A percentile compares a stretch with the other conserved stretches of the same genome.
Conservation (phyloP, 805 yeast species). For the Yarrowia sp. region DNA sequence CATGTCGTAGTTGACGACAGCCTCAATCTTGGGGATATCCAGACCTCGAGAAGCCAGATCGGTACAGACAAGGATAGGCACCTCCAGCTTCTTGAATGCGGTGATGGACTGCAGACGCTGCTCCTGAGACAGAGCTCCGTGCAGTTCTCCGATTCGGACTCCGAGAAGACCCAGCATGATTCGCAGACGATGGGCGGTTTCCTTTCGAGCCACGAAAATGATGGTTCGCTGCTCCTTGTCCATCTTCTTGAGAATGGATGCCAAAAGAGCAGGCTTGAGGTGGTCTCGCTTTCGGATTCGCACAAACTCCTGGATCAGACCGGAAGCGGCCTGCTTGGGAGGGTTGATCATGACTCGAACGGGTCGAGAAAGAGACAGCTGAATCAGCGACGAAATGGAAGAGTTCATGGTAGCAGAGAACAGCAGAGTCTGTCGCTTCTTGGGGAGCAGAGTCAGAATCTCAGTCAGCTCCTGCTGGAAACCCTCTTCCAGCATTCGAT, state of each 20-base stretch:
- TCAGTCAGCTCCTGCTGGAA: conserved; percentile 93
- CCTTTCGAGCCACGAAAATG: conserved; percentile 89
- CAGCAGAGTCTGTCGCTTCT: conserved; percentile 86
- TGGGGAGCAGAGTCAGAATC: conserved; percentile 80
- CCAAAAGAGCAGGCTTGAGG: conserved; percentile 78
- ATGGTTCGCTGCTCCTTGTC: conserved; percentile 74
- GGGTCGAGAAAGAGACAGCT: conserved; percentile 83
- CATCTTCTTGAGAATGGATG: conserved; percentile 63
- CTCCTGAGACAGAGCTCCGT: conserved; percentile 81
- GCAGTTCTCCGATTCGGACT: conserved; percentile 73
- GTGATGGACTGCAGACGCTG: conserved; percentile 85
- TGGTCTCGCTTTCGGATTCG: conserved; percentile 87
- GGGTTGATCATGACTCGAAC: conserved; percentile 95
- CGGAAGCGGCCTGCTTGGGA: conserved; percentile 90
- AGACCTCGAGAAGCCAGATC: conserved; percentile 99
- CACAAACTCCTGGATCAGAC: conserved; percentile 88
- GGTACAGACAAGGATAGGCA: conserved; percentile 89
- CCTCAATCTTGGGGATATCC: conserved; percentile 96
- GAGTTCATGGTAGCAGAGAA: conserved; percentile 99
- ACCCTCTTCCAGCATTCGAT: conserved; percentile 98
- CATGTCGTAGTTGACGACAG: conserved; percentile 93
- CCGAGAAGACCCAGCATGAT: conserved; percentile 77
- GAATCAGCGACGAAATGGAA: conserved; percentile 80
- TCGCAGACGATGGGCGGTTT: conserved; percentile 82
- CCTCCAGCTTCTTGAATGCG: conserved; percentile 75